phyloP scores from a whole-genome alignment of 257 asterid species.

The Solanum bulbocastanum region DNA sequence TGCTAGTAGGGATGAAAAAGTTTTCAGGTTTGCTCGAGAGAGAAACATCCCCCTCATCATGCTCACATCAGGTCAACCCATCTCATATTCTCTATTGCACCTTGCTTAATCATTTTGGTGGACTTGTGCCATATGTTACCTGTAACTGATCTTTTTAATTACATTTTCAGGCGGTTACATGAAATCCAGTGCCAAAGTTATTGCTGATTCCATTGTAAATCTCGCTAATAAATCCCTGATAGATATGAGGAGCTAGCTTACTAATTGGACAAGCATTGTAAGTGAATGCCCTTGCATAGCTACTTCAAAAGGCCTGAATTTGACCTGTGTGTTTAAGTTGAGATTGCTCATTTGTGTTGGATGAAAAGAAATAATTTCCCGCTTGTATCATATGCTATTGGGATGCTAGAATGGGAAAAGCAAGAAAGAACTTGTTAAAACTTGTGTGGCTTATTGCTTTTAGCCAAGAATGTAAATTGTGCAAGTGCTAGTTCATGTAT shows the following conservation, averaged over 20 bases:
- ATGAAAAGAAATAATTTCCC: not conserved
- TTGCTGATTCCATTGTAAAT: slow-evolving; percentile 76
- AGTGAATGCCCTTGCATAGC: not conserved
- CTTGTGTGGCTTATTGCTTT: not conserved
- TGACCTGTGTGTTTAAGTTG: not conserved
- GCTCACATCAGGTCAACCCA: slow-evolving; percentile 79
- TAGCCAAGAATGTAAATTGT: not conserved
- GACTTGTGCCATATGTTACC: not conserved
- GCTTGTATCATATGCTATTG: not conserved
- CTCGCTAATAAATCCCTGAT: slow-evolving; percentile 61
- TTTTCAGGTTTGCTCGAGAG: slow-evolving; percentile 65
- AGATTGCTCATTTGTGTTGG: not conserved
- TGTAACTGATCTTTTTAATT: not conserved
- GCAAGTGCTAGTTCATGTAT: not conserved
- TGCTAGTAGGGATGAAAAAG: slow-evolving; percentile 68
- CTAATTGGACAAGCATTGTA: not conserved
- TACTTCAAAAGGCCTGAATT: not conserved
- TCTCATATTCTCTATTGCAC: not conserved
- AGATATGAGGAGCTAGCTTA: slow-evolving; percentile 23
- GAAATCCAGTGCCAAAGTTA: slow-evolving; percentile 88
- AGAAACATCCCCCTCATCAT: slow-evolving; percentile 64
- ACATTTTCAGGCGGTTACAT: slow-evolving; percentile 75
- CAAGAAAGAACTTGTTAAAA: not conserved
- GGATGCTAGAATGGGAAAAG: not conserved
- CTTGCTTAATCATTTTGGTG: not conserved